Conservation (phyloP, 1,284 basidiomycete genomes). For the Fomitopsis pinicola region DNA sequence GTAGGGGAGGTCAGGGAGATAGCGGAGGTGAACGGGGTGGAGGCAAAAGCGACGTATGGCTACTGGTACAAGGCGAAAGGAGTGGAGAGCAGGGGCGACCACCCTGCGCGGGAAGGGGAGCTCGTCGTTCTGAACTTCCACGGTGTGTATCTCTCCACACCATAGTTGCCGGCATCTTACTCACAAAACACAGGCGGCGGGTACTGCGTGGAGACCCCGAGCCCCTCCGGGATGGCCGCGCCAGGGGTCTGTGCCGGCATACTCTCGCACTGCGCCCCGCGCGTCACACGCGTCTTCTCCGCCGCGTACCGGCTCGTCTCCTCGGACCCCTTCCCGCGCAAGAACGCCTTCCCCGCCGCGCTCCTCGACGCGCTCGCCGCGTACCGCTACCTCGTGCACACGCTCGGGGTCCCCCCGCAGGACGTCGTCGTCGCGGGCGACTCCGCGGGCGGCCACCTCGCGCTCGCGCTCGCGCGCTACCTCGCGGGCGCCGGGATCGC, state of each 20-base stretch:
- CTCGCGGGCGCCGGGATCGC: slow-evolving; percentile 6
- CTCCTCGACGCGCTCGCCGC: background rate
- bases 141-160: background rate
- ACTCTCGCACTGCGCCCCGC: background rate
- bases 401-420: background rate
- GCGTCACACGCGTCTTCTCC: background rate
- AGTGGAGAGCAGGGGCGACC: background rate
- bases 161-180: background rate
- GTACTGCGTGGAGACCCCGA: background rate
- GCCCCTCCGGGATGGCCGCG: background rate
- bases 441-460: background rate
- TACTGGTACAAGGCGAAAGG: background rate
- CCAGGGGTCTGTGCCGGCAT: background rate
- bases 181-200: background rate
- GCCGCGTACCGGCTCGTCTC: background rate
- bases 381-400: background rate
- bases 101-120: background rate
- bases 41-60: background rate
- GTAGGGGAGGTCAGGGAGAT: background rate
- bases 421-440: background rate
- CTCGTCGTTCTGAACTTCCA: background rate
- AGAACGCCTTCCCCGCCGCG: background rate
- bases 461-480: background rate
- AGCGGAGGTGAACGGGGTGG: background rate
- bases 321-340: background rate